These are phyloP conservation scores for Trametes villosa DNA, from an alignment of 768 basidiomycete species.

Conservation along the genomic window DNA sequence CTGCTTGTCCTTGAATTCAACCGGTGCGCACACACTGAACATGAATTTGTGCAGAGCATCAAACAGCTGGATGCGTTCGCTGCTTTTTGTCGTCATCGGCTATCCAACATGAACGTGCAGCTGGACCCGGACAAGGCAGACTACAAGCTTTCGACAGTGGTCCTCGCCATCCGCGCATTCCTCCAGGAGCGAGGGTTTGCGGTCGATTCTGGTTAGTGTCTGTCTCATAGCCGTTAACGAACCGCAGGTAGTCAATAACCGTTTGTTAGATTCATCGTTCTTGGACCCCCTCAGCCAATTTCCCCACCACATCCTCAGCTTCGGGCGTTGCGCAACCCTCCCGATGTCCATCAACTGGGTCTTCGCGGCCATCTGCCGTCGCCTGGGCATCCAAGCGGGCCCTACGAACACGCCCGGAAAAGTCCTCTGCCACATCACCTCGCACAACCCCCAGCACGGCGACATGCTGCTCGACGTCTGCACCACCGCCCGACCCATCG, in stretches of 20 bases:
- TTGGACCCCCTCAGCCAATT: slow-evolving; percentile 55
- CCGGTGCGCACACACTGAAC: background rate
- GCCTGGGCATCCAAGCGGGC: slow-evolving; percentile 53
- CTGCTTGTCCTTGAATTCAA: background rate
- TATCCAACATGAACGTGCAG: slow-evolving; percentile 36
- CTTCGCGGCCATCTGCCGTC: slow-evolving; percentile 56
- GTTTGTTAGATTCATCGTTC: slow-evolving; percentile 42
- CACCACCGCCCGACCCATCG: slow-evolving; percentile 18
- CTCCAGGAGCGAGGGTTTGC: slow-evolving; percentile 54
- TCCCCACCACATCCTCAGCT: slow-evolving; percentile 59
- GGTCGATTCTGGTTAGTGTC: slow-evolving; percentile 45
- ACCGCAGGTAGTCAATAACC: background rate
- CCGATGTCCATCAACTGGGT: slow-evolving; percentile 65
- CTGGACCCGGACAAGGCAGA: slow-evolving; percentile 37
- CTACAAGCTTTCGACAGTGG: slow-evolving; percentile 42
- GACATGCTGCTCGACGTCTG: slow-evolving; percentile 53
- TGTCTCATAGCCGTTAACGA: too few relatives aligned
- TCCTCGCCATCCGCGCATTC: slow-evolving; percentile 51
- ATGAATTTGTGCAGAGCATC: background rate
- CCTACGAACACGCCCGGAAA: slow-evolving; percentile 61
- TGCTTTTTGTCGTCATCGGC: slow-evolving; percentile 43
- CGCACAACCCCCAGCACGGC: slow-evolving; percentile 38
- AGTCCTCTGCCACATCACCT: slow-evolving; percentile 56
- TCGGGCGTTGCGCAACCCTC: slow-evolving; percentile 43
- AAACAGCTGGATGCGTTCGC: slow-evolving; percentile 45